Evolutionary conservation across 495 filamentous ascomycete species (phyloP), one percentile per base, ranked within the genome.

Genomic region (Rostrohypoxylon terebratum): DNA sequence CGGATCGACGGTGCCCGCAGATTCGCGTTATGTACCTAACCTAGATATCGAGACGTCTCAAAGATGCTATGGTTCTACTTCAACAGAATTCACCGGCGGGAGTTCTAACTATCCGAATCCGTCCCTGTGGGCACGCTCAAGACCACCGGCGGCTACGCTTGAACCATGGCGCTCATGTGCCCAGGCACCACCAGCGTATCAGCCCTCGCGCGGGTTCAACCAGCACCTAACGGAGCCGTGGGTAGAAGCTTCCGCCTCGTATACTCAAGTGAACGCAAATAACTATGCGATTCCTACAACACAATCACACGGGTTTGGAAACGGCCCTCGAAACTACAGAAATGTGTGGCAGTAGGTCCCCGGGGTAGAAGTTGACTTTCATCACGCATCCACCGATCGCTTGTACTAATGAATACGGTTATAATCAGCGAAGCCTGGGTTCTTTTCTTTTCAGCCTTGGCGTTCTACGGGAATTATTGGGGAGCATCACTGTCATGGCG

Each of bases 271-370:
- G 13, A 57, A 66, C 33, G 48, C 51, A 20, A 74, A 65, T 16
- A 50, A 67, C 33, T 50, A 69, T 36, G 59, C 66, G 23, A 68
- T 71, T 20, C 67, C 63, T 16, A 75, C 71, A 2, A 76, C 71
- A 16, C 69, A 77, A n/a, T 42, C 65, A 18, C 59, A 60, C 23
- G 55, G 33, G 21, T 73, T 68, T 33, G 51, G 23, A 54, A 66
- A 62, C 20, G n/a, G 47, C 21, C 16, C 61, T n/a, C 53, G 57
- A 57, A 33, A 28, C 23, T 75, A 72, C 47, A 60, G 65, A 51
- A 53, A 63, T 21, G 66, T 75, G 63, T 77, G 75, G 75, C 48
- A 68, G 20, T 77, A 67, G 63, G 44, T 1, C 45, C n/a, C n/a
- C n/a, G 40, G 31, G 31, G n/a, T 7, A 34, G 33, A 42, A 11